Evolutionary conservation across 441 rosid species (phyloP), one percentile per base, ranked within the genome.

Genomic region (Erodium trifolium): DNA sequence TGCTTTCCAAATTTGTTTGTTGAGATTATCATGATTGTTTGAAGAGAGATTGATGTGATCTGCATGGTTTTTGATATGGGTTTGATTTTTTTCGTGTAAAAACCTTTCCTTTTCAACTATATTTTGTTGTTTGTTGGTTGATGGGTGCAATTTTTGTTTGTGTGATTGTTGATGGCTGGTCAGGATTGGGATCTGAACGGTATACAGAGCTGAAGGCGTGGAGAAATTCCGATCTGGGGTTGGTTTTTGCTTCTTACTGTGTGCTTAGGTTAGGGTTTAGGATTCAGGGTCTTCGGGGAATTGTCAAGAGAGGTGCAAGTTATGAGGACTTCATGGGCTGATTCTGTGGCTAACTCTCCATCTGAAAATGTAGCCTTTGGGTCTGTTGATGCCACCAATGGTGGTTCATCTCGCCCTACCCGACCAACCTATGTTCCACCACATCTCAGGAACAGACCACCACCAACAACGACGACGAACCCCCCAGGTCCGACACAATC

Each of bases 301-400:
- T 31, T 0, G 7, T 27, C 5, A 16, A 59, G 23, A 59, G 17
- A 18, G 51, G 62, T 19, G 45, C 67, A 67, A 65, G 37, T 68
- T 78, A 83, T 79, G 86, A 74, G 79, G 53, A 70, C 81, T 23
- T 83, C 86, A 64, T 80, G 84, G 81, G 84, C 86, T 71, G 84
- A 81, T 83, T 77, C 78, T 35, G 80, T 77, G 11, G 79, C 79
- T 71, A 73, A 73, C 67, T 76, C 27, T 23, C 27, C 75, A 29
- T 55, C 78, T 35, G 84, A 83, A 77, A 73, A 70, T 78, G 86
- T 60, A 8, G 69, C 68, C 63, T 12, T 78, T 17, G 70, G n/a
- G 60, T 62, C 73, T 34, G 35, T 72, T 63, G 66, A 51, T n/a
- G 16, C 57, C 5, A 4, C 16, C 67, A 79, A 70, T 23, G 27